Percentiles rank a stretch among this genome's conserved stretches.
Evolutionary conservation across 805 yeast species (phyloP).

Genomic region (Hyphopichia homilentoma): DNA sequence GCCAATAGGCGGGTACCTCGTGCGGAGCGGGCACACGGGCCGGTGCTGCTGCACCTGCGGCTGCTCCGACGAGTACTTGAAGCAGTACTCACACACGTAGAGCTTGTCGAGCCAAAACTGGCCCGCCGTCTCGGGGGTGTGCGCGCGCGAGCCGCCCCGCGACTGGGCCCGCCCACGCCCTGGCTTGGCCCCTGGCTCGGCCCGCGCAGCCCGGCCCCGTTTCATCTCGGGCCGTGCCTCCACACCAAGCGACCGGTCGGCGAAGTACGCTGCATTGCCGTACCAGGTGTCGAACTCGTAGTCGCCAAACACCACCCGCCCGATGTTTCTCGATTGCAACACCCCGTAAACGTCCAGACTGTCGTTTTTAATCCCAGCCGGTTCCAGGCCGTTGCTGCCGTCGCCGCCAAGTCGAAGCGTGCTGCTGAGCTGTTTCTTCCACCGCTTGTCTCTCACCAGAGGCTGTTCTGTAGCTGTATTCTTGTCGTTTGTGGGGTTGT

Average conservation of each 20-base stretch:
- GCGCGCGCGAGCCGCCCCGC: constrained; percentile 2
- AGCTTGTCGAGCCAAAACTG: constrained; percentile 62
- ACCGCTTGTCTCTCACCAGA: too few species aligned
- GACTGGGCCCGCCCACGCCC: constrained; percentile 6
- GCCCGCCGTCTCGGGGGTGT: constrained; percentile 5
- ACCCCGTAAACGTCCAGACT: constrained; percentile 55
- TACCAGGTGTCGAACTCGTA: constrained; percentile 79
- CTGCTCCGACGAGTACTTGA: constrained; percentile 63
- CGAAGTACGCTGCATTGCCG: constrained; percentile 77
- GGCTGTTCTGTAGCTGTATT: too few species aligned
- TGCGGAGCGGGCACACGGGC: constrained; percentile 34
- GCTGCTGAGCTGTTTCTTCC: too few species aligned
- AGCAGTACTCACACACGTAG: constrained; percentile 76
- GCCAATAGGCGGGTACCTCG: constrained; percentile 51
- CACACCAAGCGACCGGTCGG: too few species aligned
- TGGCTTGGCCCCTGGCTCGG: neutral
- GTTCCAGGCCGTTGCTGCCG: too few species aligned
- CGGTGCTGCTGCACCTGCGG: constrained; percentile 50
- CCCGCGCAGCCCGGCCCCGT: neutral
- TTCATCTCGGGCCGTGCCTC: constrained; percentile 9
- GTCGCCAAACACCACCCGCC: constrained; percentile 62
- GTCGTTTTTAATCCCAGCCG: neutral
- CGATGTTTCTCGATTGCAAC: constrained; percentile 59
- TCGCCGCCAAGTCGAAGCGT: too few species aligned
- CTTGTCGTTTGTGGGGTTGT: too few species aligned